These are phyloP conservation scores for Trypethelium eluteriae DNA, from an alignment of 495 filamentous ascomycete genomes.

Conservation along the genomic window DNA sequence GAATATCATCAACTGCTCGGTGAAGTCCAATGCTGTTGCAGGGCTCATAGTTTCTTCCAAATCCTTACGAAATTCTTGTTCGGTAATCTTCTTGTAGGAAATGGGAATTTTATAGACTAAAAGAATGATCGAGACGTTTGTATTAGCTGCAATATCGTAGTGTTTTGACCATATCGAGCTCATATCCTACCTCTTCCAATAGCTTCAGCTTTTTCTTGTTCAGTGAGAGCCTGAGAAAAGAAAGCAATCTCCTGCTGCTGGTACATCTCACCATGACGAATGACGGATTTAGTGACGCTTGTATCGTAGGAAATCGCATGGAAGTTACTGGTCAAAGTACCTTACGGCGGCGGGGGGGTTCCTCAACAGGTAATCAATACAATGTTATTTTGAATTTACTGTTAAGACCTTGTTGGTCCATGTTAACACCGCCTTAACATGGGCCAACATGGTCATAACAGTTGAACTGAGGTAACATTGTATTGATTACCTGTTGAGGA, in stretches of 20 bases:
- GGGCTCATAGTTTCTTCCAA: not conserved
- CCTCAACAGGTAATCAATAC: too few relatives aligned
- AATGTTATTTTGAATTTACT: too few relatives aligned
- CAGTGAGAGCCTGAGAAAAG: not conserved
- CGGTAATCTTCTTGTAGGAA: not conserved
- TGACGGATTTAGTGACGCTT: not conserved
- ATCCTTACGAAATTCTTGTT: not conserved
- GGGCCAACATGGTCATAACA: too few relatives aligned
- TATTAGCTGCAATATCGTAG: not conserved
- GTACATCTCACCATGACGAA: not conserved
- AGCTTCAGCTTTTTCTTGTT: not conserved
- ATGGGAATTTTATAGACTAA: not conserved
- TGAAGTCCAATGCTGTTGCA: not conserved
- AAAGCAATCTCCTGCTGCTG: not conserved
- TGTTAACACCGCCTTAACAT: too few relatives aligned
- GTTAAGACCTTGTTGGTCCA: too few relatives aligned
- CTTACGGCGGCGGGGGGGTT: too few relatives aligned
- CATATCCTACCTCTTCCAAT: not conserved
- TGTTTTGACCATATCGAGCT: not conserved
- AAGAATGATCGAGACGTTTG: not conserved
- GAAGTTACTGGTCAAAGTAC: too few relatives aligned
- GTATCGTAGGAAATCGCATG: too few relatives aligned
- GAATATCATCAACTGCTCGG: not conserved
- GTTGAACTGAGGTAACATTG: too few relatives aligned
- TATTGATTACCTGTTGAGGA: too few relatives aligned